phyloP scores from a whole-genome alignment of 306 rosid genomes.

The Citrullus mucosospermus region DNA sequence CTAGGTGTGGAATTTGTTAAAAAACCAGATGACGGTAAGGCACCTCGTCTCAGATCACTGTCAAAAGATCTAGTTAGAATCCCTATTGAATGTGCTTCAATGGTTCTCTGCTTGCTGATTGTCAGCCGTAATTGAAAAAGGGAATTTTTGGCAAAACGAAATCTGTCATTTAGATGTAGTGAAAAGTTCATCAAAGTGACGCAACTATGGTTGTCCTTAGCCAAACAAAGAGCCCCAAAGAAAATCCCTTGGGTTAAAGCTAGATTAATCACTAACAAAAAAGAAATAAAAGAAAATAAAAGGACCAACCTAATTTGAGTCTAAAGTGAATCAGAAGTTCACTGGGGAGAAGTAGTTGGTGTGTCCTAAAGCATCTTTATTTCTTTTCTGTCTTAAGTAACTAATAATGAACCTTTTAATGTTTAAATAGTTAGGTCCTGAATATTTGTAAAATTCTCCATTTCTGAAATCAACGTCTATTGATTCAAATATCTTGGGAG shows the following conservation, averaged over 20 bases:
- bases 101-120: background rate
- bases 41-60: background rate
- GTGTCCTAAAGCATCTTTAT: background rate
- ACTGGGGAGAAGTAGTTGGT: background rate
- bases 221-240: background rate
- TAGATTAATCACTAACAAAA: background rate
- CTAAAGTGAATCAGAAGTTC: background rate
- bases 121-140: background rate
- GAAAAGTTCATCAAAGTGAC: background rate
- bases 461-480: background rate
- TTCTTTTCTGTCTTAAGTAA: background rate
- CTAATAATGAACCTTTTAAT: background rate
- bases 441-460: background rate
- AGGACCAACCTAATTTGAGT: background rate
- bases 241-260: background rate
- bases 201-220: background rate
- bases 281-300: background rate
- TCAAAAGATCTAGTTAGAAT: background rate
- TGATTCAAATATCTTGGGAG: background rate
- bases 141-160: background rate
- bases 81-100: background rate
- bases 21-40: constrained; percentile 74
- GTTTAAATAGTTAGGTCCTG: background rate
- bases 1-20: constrained; percentile 83
- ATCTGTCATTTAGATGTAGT: background rate